Base-by-base conservation (phyloP, 1,139 yeast genomes). In the Groenewaldozyma sp. region DNA sequence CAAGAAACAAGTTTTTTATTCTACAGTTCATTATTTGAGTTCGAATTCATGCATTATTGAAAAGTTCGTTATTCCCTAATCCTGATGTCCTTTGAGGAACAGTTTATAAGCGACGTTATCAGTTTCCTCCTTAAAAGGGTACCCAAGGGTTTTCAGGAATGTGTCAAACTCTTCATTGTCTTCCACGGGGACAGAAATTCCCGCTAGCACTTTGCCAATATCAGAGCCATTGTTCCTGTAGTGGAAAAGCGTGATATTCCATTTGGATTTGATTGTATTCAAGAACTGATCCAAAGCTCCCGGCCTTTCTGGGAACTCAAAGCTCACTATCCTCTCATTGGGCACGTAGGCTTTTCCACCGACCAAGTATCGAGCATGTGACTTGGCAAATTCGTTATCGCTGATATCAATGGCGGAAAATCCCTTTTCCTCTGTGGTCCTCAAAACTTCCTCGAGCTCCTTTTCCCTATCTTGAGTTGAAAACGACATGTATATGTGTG, bases 221-320 rank as follows among this genome's bases (percentile, higher is more conserved):
- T 91, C 98, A 41, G 91, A 82, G 24, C 99, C 99, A 53, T 87
- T 94, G 64, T 91, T 88, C 70, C 99, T 78, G 64, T 91, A 91
- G 61, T 91, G 95, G 76, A 91, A 91, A 52, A 91, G 67, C 3
- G 96, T 82, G 45, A 93, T 76, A 58, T 88, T 91, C 97, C 97
- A 91, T 43, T 79, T 77, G 28, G 73, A 70, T 54, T 80, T 76
- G 55, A 91, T 64, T 14, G 81, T 73, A 35, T 72, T 73, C 53
- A 91, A 71, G 63, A 91, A 91, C 44, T 74, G 80, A 38, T 81
- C 75, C 53, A 91, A 70, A 0, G 98, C 97, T 33, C 95, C 94
- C 1, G 97, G 97, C 54, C 93, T 78, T 59, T 91, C 99, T 10
- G 99, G 99, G 68, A 91, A 93, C 62, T 87, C 96, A 55, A 91